Evolutionary conservation across 441 rosid genomes (phyloP), one percentile per base, ranked within the genome.

Genomic region (Adansonia grandidieri): DNA sequence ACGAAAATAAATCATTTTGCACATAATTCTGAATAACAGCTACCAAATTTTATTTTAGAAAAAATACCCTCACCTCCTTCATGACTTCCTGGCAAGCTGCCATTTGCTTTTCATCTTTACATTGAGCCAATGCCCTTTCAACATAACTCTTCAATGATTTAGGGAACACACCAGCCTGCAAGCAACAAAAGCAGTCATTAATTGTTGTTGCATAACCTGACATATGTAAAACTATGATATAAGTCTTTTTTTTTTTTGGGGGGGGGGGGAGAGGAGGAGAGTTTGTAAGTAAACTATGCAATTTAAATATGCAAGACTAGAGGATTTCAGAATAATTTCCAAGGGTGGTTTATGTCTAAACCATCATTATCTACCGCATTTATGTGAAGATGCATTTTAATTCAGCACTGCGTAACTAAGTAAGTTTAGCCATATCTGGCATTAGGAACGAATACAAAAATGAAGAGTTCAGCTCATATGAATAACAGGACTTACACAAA

Each of bases 51-150:
- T 50, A 19, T 19, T 28, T 65, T 9, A 8, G 13, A 15, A 11
- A 20, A 13, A 72, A 71, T 14, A 45, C 63, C 82, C 83, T 83
- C 78, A 95, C 98, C 94, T 93, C 90, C 88, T 82, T 92, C 91
- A 97, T 78, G 74, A 90, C 85, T 64, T 76, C 92, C 84, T 89
- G 92, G 78, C 91, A 93, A 82, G 92, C 96, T 78, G 77, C 86
- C 63, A 81, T 87, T 81, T 90, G 91, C 77, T 86, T 82, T 53
- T 97, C 97, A 90, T 84, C 91, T 82, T 88, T 89, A 86, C 98
- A 93, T 51, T 90, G 94, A 81, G 88, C 87, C 77, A 94, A 79
- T 81, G 92, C 98, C 81, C 97, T 97, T 86, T 94, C 98, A 75
- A 92, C 98, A 83, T 89, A 97, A 79, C 88, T 90, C 53, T 91